phyloP scores from a whole-genome alignment of 768 basidiomycete genomes.

The Leccinellum luteum region DNA sequence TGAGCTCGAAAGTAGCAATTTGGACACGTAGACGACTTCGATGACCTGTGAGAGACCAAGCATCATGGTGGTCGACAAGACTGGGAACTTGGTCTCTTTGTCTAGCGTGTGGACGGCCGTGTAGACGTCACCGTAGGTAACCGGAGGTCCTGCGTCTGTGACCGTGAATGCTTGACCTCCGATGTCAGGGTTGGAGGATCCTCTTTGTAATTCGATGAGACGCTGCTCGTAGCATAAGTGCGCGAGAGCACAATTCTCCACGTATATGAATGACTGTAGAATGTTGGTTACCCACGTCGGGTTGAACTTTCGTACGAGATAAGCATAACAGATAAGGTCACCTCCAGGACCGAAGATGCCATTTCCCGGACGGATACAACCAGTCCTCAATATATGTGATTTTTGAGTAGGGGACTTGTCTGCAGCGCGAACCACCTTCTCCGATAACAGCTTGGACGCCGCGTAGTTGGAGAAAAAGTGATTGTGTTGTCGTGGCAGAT shows the following conservation, averaged over 20 bases:
- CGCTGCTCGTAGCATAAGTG: conserved; percentile 74
- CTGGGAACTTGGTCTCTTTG: conserved; percentile 54
- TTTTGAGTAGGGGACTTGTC: conserved; percentile 33
- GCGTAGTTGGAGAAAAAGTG: conserved; percentile 82
- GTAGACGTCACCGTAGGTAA: conserved; percentile 64
- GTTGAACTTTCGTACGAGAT: conserved; percentile 56
- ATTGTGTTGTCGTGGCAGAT: conserved; percentile 50
- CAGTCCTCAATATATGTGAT: conserved; percentile 52
- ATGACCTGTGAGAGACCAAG: conserved; percentile 59
- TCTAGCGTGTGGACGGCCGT: conserved; percentile 51
- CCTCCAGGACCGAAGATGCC: conserved; percentile 75
- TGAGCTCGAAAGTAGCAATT: conserved; percentile 37
- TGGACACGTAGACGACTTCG: conserved; percentile 52
- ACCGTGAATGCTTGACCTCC: conserved; percentile 71
- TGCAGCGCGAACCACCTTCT: conserved; percentile 44
- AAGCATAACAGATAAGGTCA: conserved; percentile 64
- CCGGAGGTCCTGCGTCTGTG: conserved; percentile 61
- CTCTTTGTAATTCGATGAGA: conserved; percentile 52
- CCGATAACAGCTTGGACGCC: conserved; percentile 58
- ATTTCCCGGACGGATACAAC: conserved; percentile 76
- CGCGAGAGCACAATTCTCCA: conserved; percentile 72
- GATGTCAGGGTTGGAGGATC: conserved; percentile 53
- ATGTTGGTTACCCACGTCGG: conserved; percentile 60
- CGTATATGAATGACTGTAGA: conserved; percentile 66
- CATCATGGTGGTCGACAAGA: conserved; percentile 61